Base-by-base conservation (phyloP, 352 stramenopile species). In the Sclerospora graminicola region DNA sequence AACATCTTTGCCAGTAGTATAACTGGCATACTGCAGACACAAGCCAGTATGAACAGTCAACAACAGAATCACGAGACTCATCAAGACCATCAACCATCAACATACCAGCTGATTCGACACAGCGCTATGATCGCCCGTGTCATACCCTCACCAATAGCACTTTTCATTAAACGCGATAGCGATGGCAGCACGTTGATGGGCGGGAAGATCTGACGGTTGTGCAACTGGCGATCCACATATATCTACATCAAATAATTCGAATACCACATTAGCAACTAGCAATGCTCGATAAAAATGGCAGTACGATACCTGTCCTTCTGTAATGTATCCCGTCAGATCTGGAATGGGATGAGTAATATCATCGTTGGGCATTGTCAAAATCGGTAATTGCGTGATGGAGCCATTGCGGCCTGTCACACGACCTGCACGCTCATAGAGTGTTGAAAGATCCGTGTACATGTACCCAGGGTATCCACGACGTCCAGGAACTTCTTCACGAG, bases 281-380 rank as follows among this genome's bases (percentile, higher is more conserved):
- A 32, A 20, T 36, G 19, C 21, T 26, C 1, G 24, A 20, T 31
- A 16, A 7, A 9, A 3, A 23, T 33, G 8, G 10, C 15, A 37
- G 4, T 33, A 34, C 23, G 41, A 8, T 60, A 79, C 95, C 81
- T 98, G 96, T 52, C 95, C 96, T 66, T 99, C 96, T 23, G 96
- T 99, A 73, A 99, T 99, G 72, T 99, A 99, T 27, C 96, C 96
- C 48, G 96, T 99, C 45, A 99, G 77, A 90, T 99, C 96, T 50
- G 96, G 96, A 83, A 99, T 99, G 48, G 96, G 96, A 64, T 99
- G 96, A 34, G 96, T 99, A 75, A 99, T 99, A 82, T 99, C 96
- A 69, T 98, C 95, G 83, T 99, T 99, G 50, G 96, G 96, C 95
- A 99, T 99, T 34, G 96, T 99, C 61, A 99, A 70, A 70, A 99